phyloP scores from a whole-genome alignment of 768 basidiomycete species.

The Auriscalpium orientale region DNA sequence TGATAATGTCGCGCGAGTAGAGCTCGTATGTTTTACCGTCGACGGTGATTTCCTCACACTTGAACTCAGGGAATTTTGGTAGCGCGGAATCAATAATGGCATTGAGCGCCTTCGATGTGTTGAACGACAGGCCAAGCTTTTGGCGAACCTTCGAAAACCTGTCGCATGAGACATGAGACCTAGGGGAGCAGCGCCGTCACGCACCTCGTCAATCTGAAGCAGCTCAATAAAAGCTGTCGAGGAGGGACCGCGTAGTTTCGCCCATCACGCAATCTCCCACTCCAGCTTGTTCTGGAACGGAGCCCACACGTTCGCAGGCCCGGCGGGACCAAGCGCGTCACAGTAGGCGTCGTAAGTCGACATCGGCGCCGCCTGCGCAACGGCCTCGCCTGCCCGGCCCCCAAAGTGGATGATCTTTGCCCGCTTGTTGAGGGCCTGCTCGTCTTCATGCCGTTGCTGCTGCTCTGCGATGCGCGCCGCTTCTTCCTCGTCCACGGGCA shows the following conservation, averaged over 20 bases:
- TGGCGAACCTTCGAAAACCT: slow-evolving; percentile 10
- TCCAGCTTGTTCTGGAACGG: slow-evolving; percentile 30
- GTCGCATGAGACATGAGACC: too few species aligned
- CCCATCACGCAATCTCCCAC: slow-evolving; percentile 35
- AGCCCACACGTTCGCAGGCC: slow-evolving; percentile 11
- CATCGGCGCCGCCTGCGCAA: neutral
- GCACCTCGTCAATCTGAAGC: slow-evolving; percentile 31
- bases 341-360: neutral
- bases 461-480: neutral
- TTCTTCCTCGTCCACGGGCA: neutral
- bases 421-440: neutral
- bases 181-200: slow-evolving; percentile 6
- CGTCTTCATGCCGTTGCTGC: neutral
- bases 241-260: slow-evolving; percentile 27
- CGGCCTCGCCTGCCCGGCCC: too few species aligned
- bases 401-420: neutral
- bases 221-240: slow-evolving; percentile 33
- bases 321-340: too few species aligned
- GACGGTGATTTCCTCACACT: slow-evolving; percentile 20
- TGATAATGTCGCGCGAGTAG: slow-evolving; percentile 27
- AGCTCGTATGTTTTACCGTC: slow-evolving; percentile 26
- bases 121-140: slow-evolving; percentile 26
- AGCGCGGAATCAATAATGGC: slow-evolving; percentile 25
- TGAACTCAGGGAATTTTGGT: slow-evolving; percentile 22
- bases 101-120: slow-evolving; percentile 25